A percentile compares a stretch with the other conserved stretches of the same genome.
Conservation (phyloP, 1,284 basidiomycete species). For the Trichosporon inkin region DNA sequence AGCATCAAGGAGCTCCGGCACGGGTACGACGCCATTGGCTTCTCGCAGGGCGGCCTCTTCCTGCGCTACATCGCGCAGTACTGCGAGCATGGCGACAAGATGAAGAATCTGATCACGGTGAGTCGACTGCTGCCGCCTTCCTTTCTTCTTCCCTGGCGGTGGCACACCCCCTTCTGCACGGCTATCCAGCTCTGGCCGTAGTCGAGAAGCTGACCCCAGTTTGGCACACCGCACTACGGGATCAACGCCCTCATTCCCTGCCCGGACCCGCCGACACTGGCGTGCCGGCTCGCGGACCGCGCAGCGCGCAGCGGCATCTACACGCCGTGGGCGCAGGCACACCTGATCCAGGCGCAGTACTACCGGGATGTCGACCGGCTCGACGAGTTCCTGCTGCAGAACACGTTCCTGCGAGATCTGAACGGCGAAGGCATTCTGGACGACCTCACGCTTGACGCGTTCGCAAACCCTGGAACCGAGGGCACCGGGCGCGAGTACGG, state of each 20-base stretch:
- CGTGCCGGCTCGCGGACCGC: slow-evolving; percentile 72
- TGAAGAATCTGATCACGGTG: slow-evolving; percentile 79
- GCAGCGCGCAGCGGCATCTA: slow-evolving; percentile 73
- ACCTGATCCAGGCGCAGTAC: slow-evolving; percentile 88
- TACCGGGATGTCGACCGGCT: slow-evolving; percentile 79
- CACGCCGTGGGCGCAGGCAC: slow-evolving; percentile 71
- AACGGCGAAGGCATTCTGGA: slow-evolving; percentile 31
- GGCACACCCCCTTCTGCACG: no score
- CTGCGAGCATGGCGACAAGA: slow-evolving; percentile 65
- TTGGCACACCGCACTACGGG: slow-evolving; percentile 53
- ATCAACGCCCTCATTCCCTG: slow-evolving; percentile 49
- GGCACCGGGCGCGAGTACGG: slow-evolving; percentile 21
- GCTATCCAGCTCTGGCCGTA: neutral
- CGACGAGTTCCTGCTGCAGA: slow-evolving; percentile 64
- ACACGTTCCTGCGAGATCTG: slow-evolving; percentile 53
- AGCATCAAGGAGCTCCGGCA: slow-evolving; percentile 11
- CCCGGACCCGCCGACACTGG: slow-evolving; percentile 45
- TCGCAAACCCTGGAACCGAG: neutral
- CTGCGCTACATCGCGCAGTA: slow-evolving; percentile 82
- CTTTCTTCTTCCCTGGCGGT: no score
- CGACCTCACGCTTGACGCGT: neutral
- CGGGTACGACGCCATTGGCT: slow-evolving; percentile 79
- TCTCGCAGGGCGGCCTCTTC: slow-evolving; percentile 93
- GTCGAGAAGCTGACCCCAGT: slow-evolving; percentile 30
- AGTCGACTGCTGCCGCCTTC: slow-evolving; percentile 28